Evolutionary conservation across 768 basidiomycete genomes (phyloP).

Genomic region (Cantharellus anzutake): DNA sequence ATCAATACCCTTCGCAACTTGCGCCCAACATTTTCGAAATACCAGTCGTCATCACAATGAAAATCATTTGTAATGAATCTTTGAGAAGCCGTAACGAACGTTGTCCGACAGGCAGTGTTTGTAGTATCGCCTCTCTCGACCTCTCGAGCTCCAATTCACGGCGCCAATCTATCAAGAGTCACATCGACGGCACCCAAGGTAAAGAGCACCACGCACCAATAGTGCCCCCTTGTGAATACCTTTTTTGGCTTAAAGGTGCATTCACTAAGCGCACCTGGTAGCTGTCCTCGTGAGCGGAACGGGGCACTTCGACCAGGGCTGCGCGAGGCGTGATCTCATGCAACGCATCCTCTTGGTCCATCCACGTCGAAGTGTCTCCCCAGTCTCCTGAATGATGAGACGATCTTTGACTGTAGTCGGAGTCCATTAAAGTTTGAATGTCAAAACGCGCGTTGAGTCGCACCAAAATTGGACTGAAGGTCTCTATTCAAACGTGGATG

Average conservation of each 20-base stretch:
- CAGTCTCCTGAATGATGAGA: background rate
- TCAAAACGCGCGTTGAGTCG: background rate
- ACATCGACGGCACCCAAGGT: background rate
- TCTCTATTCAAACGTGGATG: background rate
- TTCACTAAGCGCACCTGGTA: background rate
- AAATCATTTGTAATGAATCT: conserved; percentile 43
- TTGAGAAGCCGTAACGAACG: conserved; percentile 35
- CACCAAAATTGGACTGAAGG: background rate
- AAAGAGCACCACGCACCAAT: conserved; percentile 3
- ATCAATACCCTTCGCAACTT: conserved; percentile 16
- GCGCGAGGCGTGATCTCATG: background rate
- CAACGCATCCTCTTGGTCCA: background rate
- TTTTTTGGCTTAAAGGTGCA: background rate
- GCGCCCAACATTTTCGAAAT: background rate
- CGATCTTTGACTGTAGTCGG: background rate
- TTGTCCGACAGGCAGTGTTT: conserved; percentile 27
- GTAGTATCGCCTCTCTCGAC: conserved; percentile 5
- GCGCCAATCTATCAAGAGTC: conserved; percentile 9
- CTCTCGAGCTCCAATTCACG: conserved; percentile 10
- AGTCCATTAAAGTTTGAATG: background rate
- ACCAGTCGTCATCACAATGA: conserved; percentile 25
- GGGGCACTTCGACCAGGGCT: background rate
- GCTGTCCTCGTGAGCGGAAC: background rate
- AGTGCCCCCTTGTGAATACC: conserved; percentile 6
- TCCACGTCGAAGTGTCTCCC: background rate